Evolutionary conservation across 176 grass and related monocot species (phyloP), one percentile per base, ranked within the genome.

Genomic region (Coix lacrymajobi): DNA sequence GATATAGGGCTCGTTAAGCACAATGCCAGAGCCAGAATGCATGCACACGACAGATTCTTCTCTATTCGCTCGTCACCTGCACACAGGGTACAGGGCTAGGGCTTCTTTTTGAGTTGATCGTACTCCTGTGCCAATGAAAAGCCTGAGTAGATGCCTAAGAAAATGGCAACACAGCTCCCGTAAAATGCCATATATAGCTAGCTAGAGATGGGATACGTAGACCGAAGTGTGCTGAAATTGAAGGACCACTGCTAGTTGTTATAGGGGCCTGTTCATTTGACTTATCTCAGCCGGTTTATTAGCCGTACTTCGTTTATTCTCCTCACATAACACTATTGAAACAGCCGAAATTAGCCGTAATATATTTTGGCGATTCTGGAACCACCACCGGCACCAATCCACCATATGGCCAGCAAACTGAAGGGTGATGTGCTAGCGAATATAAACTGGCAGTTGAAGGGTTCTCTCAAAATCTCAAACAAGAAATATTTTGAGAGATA

Each of bases 51-150:
- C 52, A 75, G 79, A 84, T 79, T 90, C 88, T 83, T 90, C 79
- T 83, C 69, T 69, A 61, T 79, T 69, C 56, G 68, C 80, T 84
- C 80, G 69, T 79, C 56, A 32, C 72, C 79, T 62, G 68, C 68
- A 69, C 61, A 84, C 48, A 79, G 16, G 56, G 75, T 87, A 87
- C 84, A 64, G 67, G 67, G 40, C 84, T 85, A 84, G 7, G 7
- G 70, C 7, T 45, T 73, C 45, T 79, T 86, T 86, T 87, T 56
- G 34, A 81, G 65, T 69, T 84, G 68, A 74, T 77, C 49, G 84
- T 90, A 87, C 80, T 90, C 74, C 19, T 87, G 39, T 79, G 75
- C 74, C 58, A 79, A 75, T 75, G 60, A 79, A 82, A 90, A 56
- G 61, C 44, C 30, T 74, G 61, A 14, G 15, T 49, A 32, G 31